Conservation (phyloP, 148 eudicot species). For the Rhododendron kiyosumense region DNA sequence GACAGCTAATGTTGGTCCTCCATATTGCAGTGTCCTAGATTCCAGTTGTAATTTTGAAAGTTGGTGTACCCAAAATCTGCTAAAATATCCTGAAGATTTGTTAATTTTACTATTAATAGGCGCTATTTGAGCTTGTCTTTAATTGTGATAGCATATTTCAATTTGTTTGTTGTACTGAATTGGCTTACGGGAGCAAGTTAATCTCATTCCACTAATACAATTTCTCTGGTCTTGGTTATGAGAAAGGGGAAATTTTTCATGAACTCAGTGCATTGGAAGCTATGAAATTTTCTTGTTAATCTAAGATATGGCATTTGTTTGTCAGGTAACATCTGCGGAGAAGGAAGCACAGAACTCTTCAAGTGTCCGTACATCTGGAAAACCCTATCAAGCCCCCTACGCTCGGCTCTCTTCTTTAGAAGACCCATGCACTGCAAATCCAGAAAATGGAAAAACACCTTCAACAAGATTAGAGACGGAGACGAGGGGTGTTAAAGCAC, state of each 20-base stretch:
- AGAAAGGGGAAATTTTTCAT: background rate
- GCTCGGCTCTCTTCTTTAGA: slow-evolving; percentile 79
- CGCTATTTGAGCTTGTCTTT: background rate
- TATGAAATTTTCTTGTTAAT: background rate
- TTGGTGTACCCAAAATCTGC: background rate
- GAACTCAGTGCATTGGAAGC: background rate
- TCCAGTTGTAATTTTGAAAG: background rate
- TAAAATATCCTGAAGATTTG: background rate
- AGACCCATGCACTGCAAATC: slow-evolving; percentile 52
- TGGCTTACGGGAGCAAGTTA: slow-evolving; percentile 5
- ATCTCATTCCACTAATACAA: background rate
- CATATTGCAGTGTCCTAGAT: background rate
- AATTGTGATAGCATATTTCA: background rate
- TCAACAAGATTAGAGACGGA: slow-evolving; percentile 24
- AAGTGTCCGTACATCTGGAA: slow-evolving; percentile 18
- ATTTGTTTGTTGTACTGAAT: background rate
- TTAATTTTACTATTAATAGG: background rate
- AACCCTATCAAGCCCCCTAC: slow-evolving; percentile 67
- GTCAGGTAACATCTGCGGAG: slow-evolving; percentile 37
- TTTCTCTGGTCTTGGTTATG: background rate
- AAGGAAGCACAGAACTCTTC: slow-evolving; percentile 28
- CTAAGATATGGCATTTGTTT: slow-evolving; percentile 4
- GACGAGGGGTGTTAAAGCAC: slow-evolving; percentile 22
- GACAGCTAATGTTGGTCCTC: background rate
- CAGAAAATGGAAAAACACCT: slow-evolving; percentile 57